A percentile compares a stretch with the other conserved stretches of the same genome.
phyloP scores from a whole-genome alignment of 2,329 filamentous ascomycete species.

The Diaporthe sp. region DNA sequence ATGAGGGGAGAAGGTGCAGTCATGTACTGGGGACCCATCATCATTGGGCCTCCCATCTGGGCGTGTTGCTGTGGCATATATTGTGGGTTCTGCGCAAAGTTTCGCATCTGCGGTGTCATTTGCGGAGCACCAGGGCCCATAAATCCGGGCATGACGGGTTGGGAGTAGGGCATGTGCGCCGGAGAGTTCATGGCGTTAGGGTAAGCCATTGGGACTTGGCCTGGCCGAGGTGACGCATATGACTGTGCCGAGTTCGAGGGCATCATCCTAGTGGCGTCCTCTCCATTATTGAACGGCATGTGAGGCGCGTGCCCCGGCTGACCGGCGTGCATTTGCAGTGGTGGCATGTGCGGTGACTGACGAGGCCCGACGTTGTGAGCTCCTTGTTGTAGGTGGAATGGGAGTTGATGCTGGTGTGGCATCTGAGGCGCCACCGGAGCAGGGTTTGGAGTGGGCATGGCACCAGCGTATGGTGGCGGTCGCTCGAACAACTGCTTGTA shows the following conservation, averaged over 20 bases:
- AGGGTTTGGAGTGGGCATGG: slow-evolving; percentile 77
- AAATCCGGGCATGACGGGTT: slow-evolving; percentile 78
- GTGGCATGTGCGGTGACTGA: slow-evolving; percentile 80
- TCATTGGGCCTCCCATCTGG: slow-evolving; percentile 83
- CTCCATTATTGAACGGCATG: slow-evolving; percentile 77
- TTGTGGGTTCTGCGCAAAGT: slow-evolving; percentile 78
- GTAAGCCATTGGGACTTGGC: slow-evolving; percentile 78
- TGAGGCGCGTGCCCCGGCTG: slow-evolving; percentile 77
- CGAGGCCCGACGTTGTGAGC: slow-evolving; percentile 76
- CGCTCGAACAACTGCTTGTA: slow-evolving; percentile 87
- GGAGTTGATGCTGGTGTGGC: slow-evolving; percentile 86
- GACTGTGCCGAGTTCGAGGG: slow-evolving; percentile 86
- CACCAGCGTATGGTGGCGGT: slow-evolving; percentile 65
- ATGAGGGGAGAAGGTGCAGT: slow-evolving; percentile 78
- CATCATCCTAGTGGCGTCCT: slow-evolving; percentile 87
- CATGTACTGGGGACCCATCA: slow-evolving; percentile 90
- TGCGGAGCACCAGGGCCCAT: slow-evolving; percentile 78
- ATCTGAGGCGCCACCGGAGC: slow-evolving; percentile 78
- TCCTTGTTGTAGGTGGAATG: slow-evolving; percentile 83
- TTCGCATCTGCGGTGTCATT: slow-evolving; percentile 74
- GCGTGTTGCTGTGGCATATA: slow-evolving; percentile 79
- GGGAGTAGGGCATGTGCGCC: slow-evolving; percentile 77
- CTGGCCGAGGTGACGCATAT: slow-evolving; percentile 85
- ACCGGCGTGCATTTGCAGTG: slow-evolving; percentile 81
- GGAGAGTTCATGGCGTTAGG: slow-evolving; percentile 74